phyloP scores from a whole-genome alignment of 1,284 basidiomycete species.

The Schizophyllum commune region DNA sequence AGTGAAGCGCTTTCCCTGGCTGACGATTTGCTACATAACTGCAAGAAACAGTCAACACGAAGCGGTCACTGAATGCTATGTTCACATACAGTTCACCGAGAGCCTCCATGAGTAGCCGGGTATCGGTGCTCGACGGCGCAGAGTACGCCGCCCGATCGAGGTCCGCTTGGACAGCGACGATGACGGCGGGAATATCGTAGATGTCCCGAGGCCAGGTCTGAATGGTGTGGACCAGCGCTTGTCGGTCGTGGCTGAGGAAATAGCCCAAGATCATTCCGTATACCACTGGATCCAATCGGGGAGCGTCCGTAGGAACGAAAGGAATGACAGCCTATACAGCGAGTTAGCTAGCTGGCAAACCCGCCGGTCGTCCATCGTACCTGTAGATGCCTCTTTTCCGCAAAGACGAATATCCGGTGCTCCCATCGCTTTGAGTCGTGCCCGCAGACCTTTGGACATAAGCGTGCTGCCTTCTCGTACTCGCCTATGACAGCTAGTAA shows the following conservation, averaged over 20 bases:
- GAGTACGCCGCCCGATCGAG: conserved; percentile 57
- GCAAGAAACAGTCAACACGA: conserved; percentile 2
- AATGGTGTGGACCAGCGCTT: conserved; percentile 76
- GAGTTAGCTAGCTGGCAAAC: not conserved
- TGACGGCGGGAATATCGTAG: conserved; percentile 84
- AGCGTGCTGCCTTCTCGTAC: conserved; percentile 74
- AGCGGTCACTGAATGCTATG: not conserved
- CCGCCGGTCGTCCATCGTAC: conserved; percentile 30
- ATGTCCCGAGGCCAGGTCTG: conserved; percentile 87
- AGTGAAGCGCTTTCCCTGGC: conserved; percentile 90
- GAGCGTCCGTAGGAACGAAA: conserved; percentile 77
- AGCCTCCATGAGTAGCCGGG: conserved; percentile 77
- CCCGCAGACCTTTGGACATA: conserved; percentile 86
- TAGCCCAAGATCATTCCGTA: conserved; percentile 96
- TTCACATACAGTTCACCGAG: conserved; percentile 79
- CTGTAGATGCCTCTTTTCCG: conserved; percentile 75
- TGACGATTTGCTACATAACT: conserved; percentile 85
- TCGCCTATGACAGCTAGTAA: conserved; percentile 43
- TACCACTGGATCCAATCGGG: conserved; percentile 75
- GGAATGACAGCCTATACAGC: conserved; percentile 73
- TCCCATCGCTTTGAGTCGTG: conserved; percentile 84
- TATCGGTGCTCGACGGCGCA: conserved; percentile 30
- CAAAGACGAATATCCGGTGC: conserved; percentile 90
- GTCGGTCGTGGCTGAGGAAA: conserved; percentile 72
- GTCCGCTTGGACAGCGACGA: conserved; percentile 81